Conservation (phyloP, 2,329 filamentous ascomycete species). For the Venturia effusa region DNA sequence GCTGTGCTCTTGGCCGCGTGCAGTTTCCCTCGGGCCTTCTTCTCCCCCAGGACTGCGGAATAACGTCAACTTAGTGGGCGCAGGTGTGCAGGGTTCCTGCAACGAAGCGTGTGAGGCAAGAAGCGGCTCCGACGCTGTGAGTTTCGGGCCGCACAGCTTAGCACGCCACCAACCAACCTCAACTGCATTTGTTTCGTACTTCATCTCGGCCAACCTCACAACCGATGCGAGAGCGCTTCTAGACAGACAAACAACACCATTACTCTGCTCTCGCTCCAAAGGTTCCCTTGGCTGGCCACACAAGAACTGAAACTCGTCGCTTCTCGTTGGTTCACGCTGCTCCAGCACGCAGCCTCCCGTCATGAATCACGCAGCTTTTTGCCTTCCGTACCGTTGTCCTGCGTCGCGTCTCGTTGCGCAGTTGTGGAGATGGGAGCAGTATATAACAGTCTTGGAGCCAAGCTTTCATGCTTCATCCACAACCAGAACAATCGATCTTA, state of each 20-base stretch:
- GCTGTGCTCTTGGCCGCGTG: too few species aligned
- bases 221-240: conserved; percentile 1
- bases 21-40: too few species aligned
- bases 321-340: not conserved
- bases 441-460: conserved; percentile 6
- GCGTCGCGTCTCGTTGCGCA: not conserved
- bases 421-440: not conserved
- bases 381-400: not conserved
- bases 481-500: not conserved
- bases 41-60: too few species aligned
- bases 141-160: not conserved
- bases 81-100: not conserved
- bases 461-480: not conserved
- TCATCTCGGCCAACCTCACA: not conserved
- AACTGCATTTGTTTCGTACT: not conserved
- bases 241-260: not conserved
- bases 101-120: not conserved
- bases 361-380: not conserved
- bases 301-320: not conserved
- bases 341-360: not conserved
- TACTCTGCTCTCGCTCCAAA: not conserved
- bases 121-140: not conserved
- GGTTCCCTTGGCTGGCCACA: not conserved
- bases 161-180: not conserved
- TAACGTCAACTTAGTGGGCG: too few species aligned